phyloP scores from a whole-genome alignment of 768 basidiomycete genomes.

The Brasilioporus rufonigricans region DNA sequence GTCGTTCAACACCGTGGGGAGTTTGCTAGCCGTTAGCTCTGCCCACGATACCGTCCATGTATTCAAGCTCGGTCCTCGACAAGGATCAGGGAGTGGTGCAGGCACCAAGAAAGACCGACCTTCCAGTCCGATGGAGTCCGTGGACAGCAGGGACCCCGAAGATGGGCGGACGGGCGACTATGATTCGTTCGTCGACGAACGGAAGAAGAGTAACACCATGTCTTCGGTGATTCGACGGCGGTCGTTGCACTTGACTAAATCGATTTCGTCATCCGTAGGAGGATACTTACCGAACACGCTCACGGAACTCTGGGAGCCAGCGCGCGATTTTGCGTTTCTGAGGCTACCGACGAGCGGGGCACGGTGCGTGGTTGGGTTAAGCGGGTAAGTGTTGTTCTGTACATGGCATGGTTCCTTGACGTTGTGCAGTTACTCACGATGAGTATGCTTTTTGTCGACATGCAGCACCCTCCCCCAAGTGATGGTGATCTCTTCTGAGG shows the following conservation, averaged over 20 bases:
- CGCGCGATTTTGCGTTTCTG: constrained; percentile 90
- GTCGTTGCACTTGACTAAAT: constrained; percentile 74
- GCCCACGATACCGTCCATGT: constrained; percentile 97
- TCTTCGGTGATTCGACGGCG: constrained; percentile 65
- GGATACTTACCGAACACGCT: constrained; percentile 85
- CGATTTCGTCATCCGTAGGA: constrained; percentile 73
- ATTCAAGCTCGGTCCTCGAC: constrained; percentile 71
- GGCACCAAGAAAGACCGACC: constrained; percentile 32
- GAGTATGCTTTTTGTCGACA: neutral
- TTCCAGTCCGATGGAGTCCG: constrained; percentile 61
- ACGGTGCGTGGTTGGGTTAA: constrained; percentile 85
- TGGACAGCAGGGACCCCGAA: constrained; percentile 62
- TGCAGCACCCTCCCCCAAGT: constrained; percentile 89
- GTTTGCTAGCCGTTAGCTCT: constrained; percentile 84
- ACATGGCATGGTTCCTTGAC: neutral
- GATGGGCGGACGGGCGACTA: constrained; percentile 67
- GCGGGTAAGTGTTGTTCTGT: constrained; percentile 57
- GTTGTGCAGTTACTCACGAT: neutral
- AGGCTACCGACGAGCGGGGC: constrained; percentile 77
- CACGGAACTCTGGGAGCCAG: constrained; percentile 96
- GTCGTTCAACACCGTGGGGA: constrained; percentile 80
- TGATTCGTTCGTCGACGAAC: constrained; percentile 78
- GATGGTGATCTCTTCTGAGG: constrained; percentile 95
- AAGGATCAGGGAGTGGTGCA: constrained; percentile 17
- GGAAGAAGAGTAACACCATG: constrained; percentile 56